These are phyloP conservation scores for Circinella umbellata DNA, from an alignment of 371 early-diverging fungal species.

Conservation along the genomic window DNA sequence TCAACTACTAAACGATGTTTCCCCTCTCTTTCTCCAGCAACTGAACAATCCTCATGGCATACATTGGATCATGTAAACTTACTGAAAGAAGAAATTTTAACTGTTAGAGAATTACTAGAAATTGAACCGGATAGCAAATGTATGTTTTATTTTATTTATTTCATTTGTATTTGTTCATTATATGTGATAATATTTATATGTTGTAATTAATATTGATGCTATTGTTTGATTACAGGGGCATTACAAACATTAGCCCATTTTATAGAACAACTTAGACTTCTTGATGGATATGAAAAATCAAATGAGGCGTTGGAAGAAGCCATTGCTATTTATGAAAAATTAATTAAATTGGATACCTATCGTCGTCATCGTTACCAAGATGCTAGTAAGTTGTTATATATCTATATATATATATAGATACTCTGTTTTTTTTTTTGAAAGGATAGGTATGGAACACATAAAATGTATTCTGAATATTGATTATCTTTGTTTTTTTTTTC, in stretches of 20 bases:
- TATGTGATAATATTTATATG: background rate
- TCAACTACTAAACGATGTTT: background rate
- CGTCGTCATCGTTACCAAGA: constrained; percentile 71
- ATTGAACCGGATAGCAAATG: constrained; percentile 91
- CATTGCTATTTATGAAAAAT: constrained; percentile 52
- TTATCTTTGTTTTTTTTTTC: too few relatives aligned
- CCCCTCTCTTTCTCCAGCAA: background rate
- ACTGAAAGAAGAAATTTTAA: constrained; percentile 64
- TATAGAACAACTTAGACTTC: constrained; percentile 39
- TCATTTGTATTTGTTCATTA: background rate
- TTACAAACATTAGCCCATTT: constrained; percentile 56
- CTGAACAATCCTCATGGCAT: constrained; percentile 29
- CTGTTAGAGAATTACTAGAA: constrained; percentile 80
- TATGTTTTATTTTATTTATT: constrained; percentile 31
- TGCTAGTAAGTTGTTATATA: constrained; percentile 43
- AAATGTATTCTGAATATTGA: too few relatives aligned
- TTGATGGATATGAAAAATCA: constrained; percentile 20
- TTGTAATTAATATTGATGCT: background rate
- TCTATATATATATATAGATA: too few relatives aligned
- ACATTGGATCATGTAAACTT: constrained; percentile 46
- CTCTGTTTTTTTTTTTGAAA: too few relatives aligned
- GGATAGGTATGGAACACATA: too few relatives aligned
- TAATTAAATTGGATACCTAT: constrained; percentile 62
- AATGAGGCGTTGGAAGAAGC: constrained; percentile 50
- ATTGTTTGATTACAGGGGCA: constrained; percentile 40